Base-by-base conservation (phyloP, 352 stramenopile genomes). In the Phytophthora palmivora region DNA sequence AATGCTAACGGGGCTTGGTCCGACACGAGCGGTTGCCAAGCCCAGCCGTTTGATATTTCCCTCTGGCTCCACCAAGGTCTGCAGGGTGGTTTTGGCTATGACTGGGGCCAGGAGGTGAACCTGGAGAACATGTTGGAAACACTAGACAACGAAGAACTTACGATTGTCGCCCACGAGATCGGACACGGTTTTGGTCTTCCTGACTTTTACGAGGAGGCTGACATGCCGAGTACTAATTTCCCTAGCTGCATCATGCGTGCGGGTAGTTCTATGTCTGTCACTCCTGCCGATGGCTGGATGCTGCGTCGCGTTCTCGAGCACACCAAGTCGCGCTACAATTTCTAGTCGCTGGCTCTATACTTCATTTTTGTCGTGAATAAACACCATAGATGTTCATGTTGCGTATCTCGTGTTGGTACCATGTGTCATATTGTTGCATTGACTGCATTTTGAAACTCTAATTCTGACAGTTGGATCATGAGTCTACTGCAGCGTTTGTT, bases 131-230 rank as follows among this genome's bases (percentile, higher is more conserved):
- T 74, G 50, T 19, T 77, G 8, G 37, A 42, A 33, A 51, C 16
- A 1, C 22, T 77, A n/a, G 63, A 77, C 33, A 18, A 62, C 24
- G 53, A 62, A 2, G 30, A 44, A 15, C 61, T 67, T 6, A 34
- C 58, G 12, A 74, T 77, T 21, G 63, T 77, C 18, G 41, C 69
- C 1, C 69, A 77, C 38, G 63, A 77, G 37, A 77, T 77, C 5
- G 67, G 71, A n/a, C 59, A 63, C 28, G 59, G 59, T n/a, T 70
- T 64, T 28, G 56, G 56, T 30, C 46, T 58, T 4, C 46, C 45
- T 0, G 56, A 64, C 19, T 57, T 64, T 6, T 60, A 65, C 48
- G 47, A 57, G 16, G 14, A 37, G 7, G 15, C 34, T 1, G 47
- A 63, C 19, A 43, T 55, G 32, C 54, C 54, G 5, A 39, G 44